Percentiles rank a stretch among this genome's conserved stretches.
Conservation (phyloP, 78 protist genomes). For the Emiliania huxleyi region DNA sequence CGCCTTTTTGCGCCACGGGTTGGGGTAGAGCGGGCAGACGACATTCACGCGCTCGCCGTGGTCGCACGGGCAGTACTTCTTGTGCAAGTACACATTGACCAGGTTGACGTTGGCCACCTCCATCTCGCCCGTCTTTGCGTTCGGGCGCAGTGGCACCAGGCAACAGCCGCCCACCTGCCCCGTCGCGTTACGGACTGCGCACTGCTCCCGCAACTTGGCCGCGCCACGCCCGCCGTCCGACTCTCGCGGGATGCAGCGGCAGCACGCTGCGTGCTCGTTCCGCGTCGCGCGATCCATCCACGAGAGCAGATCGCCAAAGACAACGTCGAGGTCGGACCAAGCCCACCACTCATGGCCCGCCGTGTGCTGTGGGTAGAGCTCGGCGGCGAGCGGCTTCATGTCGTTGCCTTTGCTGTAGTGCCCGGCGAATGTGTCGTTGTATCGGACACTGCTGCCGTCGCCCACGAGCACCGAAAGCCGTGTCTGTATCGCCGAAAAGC, state of each 20-base stretch:
- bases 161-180: too few relatives aligned
- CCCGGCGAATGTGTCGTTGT: neutral
- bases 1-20: neutral
- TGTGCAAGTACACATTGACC: neutral
- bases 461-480: neutral
- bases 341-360: slow-evolving; percentile 9
- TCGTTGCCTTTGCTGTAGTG: slow-evolving; percentile 20
- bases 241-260: too few relatives aligned
- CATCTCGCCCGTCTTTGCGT: too few relatives aligned
- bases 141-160: too few relatives aligned
- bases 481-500: neutral
- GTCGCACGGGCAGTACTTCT: neutral
- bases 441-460: too few relatives aligned
- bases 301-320: neutral
- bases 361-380: neutral
- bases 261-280: neutral
- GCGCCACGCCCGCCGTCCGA: too few relatives aligned
- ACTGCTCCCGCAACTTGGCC: too few relatives aligned
- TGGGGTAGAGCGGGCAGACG: neutral
- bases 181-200: too few relatives aligned
- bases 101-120: neutral
- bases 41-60: neutral
- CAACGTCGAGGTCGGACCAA: neutral
- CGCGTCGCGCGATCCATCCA: neutral
- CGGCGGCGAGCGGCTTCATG: slow-evolving; percentile 16